Evolutionary conservation across 2,329 filamentous ascomycete genomes (phyloP).

Genomic region (Volutella citrinella): DNA sequence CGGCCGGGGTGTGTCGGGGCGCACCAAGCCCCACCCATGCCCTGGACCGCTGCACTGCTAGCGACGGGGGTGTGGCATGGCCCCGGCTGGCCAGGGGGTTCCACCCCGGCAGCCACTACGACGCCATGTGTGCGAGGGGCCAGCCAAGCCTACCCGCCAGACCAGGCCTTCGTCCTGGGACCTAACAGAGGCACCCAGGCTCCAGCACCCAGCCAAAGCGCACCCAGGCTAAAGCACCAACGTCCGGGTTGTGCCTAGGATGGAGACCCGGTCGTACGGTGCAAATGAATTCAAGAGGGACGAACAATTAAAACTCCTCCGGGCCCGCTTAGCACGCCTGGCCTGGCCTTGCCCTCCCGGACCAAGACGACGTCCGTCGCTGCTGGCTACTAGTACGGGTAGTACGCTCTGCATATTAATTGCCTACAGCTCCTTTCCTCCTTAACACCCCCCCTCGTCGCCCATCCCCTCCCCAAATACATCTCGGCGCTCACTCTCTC

Average conservation of each 20-base stretch:
- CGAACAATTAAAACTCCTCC: constrained; percentile 22
- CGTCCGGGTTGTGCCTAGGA: constrained; percentile 17
- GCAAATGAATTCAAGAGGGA: constrained; percentile 21
- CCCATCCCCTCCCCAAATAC: constrained; percentile 5
- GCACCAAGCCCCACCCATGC: too few species aligned
- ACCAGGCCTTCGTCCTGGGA: too few species aligned
- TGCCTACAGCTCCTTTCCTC: constrained; percentile 7
- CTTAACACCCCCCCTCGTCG: constrained; percentile 4
- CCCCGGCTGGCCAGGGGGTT: too few species aligned
- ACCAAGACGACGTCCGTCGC: constrained; percentile 20
- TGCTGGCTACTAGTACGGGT: too few species aligned
- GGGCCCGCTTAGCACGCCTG: constrained; percentile 18
- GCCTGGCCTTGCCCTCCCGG: constrained; percentile 15
- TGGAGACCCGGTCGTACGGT: constrained; percentile 25
- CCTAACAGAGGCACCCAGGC: constrained; percentile 14
- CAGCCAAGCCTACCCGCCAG: too few species aligned
- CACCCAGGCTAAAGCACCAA: constrained; percentile 17
- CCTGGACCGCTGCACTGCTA: too few species aligned
- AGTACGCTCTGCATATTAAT: constrained; percentile 8
- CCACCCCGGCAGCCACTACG: too few species aligned
- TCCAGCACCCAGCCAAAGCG: constrained; percentile 19
- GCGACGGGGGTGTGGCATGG: too few species aligned
- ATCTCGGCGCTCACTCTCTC: too few species aligned
- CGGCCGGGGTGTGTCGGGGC: too few species aligned
- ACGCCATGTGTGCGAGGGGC: too few species aligned